phyloP scores from a whole-genome alignment of 441 rosid species.

The Cnidoscolus chayamansa region DNA sequence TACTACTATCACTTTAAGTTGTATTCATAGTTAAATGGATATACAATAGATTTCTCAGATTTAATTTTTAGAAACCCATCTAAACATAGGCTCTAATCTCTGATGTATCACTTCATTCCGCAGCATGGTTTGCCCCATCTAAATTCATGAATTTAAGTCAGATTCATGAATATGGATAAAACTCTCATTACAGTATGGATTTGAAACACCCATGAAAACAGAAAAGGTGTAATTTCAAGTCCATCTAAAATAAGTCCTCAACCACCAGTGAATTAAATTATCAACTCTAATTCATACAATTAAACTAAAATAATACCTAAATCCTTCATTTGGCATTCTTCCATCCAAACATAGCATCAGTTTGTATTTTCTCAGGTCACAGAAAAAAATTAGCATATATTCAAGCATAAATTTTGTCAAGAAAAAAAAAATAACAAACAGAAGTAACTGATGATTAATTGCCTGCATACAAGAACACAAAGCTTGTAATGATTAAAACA shows the following conservation, averaged over 20 bases:
- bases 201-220: not conserved
- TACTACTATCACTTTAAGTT: too few species aligned
- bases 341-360: not conserved
- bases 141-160: too few species aligned
- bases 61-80: too few species aligned
- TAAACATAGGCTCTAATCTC: too few species aligned
- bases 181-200: not conserved
- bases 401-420: not conserved
- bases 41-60: too few species aligned
- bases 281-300: not conserved
- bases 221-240: not conserved
- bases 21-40: too few species aligned
- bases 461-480: conserved; percentile 19
- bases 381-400: not conserved
- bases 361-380: too few species aligned
- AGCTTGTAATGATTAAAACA: not conserved
- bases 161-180: not conserved
- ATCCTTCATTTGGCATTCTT: not conserved
- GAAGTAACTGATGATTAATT: conserved; percentile 7
- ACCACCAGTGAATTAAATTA: not conserved
- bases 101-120: too few species aligned
- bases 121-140: too few species aligned
- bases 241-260: not conserved
- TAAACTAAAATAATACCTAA: not conserved
- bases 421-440: not conserved